Evolutionary conservation across 352 stramenopile genomes (phyloP).

Genomic region (Phytophthora lateralis): DNA sequence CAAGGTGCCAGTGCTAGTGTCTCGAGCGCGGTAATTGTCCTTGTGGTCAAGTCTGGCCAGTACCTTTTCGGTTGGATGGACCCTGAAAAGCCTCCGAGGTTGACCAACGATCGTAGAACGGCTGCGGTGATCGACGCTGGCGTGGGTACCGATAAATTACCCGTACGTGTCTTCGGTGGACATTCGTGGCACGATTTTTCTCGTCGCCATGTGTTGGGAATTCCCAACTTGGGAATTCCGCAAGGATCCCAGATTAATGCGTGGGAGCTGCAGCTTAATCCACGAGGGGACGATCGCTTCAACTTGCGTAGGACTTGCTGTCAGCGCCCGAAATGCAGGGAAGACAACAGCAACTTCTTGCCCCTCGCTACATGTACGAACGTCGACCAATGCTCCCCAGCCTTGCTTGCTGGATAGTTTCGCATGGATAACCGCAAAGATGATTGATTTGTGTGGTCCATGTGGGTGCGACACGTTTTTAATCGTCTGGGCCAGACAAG

Average conservation of each 20-base stretch:
- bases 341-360: not conserved
- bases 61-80: too few species aligned
- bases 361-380: too few species aligned
- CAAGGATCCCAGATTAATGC: constrained; percentile 20
- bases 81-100: constrained; percentile 14
- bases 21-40: too few species aligned
- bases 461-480: constrained; percentile 22
- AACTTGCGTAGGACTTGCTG: not conserved
- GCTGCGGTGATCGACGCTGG: not conserved
- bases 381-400: not conserved
- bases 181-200: constrained; percentile 12
- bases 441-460: constrained; percentile 6
- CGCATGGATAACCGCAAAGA: not conserved
- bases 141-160: constrained; percentile 11
- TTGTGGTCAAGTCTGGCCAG: too few species aligned
- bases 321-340: not conserved
- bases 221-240: constrained; percentile 19
- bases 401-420: constrained; percentile 5
- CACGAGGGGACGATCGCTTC: not conserved
- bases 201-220: constrained; percentile 19
- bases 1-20: too few species aligned
- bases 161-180: constrained; percentile 2
- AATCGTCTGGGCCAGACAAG: not conserved
- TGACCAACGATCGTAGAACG: constrained; percentile 4
- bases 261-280: constrained; percentile 5